Percentiles rank a stretch among this genome's conserved stretches.
Conservation (phyloP, 768 basidiomycete genomes). For the Omphalotus guepiniiformis region DNA sequence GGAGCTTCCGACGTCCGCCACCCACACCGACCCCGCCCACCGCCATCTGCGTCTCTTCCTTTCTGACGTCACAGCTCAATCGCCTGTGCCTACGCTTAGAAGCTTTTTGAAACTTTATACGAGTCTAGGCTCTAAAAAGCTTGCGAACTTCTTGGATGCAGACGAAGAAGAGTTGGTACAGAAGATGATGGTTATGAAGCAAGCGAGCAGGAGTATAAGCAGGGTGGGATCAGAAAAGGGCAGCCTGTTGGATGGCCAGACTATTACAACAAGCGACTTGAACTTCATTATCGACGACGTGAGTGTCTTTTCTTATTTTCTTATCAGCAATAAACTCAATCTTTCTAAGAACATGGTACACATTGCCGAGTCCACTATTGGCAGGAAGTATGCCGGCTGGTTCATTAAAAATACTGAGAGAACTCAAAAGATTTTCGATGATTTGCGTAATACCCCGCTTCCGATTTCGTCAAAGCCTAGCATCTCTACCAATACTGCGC, state of each 20-base stretch:
- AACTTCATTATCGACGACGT: conserved; percentile 96
- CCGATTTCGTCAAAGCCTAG: no score
- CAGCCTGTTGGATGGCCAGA: conserved; percentile 78
- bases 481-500: no score
- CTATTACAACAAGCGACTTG: conserved; percentile 86
- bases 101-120: conserved; percentile 96
- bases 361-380: conserved; percentile 91
- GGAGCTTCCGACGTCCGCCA: conserved; percentile 17
- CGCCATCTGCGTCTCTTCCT: conserved; percentile 86
- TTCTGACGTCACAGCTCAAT: conserved; percentile 69
- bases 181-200: conserved; percentile 97
- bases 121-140: conserved; percentile 84
- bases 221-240: conserved; percentile 54
- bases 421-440: conserved; percentile 82
- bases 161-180: conserved; percentile 94
- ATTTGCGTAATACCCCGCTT: conserved; percentile 53
- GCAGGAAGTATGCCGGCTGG: conserved; percentile 92
- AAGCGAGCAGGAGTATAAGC: conserved; percentile 73
- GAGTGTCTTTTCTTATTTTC: conserved; percentile 21
- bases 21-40: conserved; percentile 70
- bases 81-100: conserved; percentile 78
- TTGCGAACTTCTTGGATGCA: conserved; percentile 82
- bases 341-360: conserved; percentile 85
- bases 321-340: not conserved
- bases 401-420: conserved; percentile 96